Conservation (phyloP, 768 basidiomycete species). For the Mycena indigotica region DNA sequence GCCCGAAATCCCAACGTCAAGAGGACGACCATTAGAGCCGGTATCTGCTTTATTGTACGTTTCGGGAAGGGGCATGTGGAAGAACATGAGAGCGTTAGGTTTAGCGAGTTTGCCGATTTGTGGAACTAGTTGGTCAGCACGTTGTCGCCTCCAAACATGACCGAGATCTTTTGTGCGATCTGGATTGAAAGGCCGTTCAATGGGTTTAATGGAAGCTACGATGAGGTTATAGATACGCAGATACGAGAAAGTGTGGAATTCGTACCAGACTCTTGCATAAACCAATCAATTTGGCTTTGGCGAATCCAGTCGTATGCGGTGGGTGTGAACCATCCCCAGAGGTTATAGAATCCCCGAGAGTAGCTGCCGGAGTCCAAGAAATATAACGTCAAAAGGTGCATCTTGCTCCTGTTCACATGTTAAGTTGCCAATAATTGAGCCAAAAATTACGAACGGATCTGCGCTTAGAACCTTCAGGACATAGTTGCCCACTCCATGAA, state of each 20-base stretch:
- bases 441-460: slow-evolving; percentile 64
- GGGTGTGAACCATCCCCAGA: slow-evolving; percentile 64
- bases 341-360: slow-evolving; percentile 58
- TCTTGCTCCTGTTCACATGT: slow-evolving; percentile 64
- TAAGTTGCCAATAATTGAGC: not conserved
- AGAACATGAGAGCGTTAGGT: slow-evolving; percentile 96
- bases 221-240: not conserved
- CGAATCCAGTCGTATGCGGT: slow-evolving; percentile 88
- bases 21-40: slow-evolving; percentile 59
- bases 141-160: slow-evolving; percentile 63
- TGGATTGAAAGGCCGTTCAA: slow-evolving; percentile 82
- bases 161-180: slow-evolving; percentile 74
- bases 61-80: slow-evolving; percentile 95
- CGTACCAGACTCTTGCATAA: slow-evolving; percentile 74
- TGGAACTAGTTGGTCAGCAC: slow-evolving; percentile 58
- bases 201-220: slow-evolving; percentile 62
- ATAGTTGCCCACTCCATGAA: slow-evolving; percentile 93
- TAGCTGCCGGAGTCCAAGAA: slow-evolving; percentile 90
- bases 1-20: slow-evolving; percentile 71
- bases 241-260: not conserved
- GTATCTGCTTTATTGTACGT: slow-evolving; percentile 71
- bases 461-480: slow-evolving; percentile 81
- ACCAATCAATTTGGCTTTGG: slow-evolving; percentile 88
- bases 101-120: slow-evolving; percentile 67
- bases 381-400: slow-evolving; percentile 87